These are phyloP conservation scores for Tulasnella sp. DNA, from an alignment of 768 basidiomycete genomes.

Conservation along the genomic window DNA sequence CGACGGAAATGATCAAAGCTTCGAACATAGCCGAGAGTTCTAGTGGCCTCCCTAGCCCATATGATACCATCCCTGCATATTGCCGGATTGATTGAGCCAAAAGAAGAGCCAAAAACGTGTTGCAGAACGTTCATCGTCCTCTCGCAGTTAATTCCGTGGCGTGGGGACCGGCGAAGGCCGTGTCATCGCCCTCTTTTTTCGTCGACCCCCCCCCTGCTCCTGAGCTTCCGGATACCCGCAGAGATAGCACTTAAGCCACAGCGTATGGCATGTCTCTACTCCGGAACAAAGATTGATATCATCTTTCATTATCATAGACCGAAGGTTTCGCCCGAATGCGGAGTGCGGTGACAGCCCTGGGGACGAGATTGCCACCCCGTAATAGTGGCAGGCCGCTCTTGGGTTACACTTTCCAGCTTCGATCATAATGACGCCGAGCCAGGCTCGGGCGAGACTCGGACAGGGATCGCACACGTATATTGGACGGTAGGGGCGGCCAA, in stretches of 20 bases:
- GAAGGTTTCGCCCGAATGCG: not conserved
- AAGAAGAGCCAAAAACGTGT: not conserved
- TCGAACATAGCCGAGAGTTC: not conserved
- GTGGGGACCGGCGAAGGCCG: conserved; percentile 1
- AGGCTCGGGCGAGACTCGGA: not conserved
- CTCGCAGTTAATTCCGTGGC: not conserved
- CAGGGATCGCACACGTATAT: not conserved
- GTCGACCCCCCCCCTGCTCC: not conserved
- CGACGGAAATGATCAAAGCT: not conserved
- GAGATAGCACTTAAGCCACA: not conserved
- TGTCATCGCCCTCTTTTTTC: not conserved
- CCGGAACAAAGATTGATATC: not conserved
- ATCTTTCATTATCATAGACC: too few species aligned
- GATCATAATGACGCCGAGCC: not conserved
- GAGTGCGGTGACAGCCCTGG: too few species aligned
- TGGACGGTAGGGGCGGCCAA: not conserved
- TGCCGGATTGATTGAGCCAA: too few species aligned
- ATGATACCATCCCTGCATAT: not conserved
- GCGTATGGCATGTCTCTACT: not conserved
- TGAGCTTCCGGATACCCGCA: not conserved
- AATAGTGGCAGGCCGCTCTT: not conserved
- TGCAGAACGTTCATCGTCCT: not conserved
- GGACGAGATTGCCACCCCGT: not conserved
- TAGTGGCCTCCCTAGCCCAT: not conserved
- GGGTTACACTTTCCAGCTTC: not conserved